Conservation (phyloP, 2,329 filamentous ascomycete genomes). For the Phyllosticta capitalensis region DNA sequence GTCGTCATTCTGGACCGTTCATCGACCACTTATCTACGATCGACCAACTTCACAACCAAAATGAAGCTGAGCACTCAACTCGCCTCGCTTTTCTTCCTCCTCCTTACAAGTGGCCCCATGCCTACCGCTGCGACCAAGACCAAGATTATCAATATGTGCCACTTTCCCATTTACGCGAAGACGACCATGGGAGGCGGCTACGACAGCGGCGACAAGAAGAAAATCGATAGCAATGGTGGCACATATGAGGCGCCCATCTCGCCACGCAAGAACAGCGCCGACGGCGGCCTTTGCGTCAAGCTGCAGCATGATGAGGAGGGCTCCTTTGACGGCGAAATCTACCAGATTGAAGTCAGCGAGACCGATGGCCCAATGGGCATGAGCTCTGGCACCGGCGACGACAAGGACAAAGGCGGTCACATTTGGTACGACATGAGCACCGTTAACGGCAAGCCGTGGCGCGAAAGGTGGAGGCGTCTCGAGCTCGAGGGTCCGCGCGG, state of each 20-base stretch:
- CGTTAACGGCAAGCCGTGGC: not conserved
- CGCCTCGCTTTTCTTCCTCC: not conserved
- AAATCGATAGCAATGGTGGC: not conserved
- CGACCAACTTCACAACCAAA: not conserved
- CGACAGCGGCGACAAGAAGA: not conserved
- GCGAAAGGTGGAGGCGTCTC: not conserved
- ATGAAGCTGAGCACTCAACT: not conserved
- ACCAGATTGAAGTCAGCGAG: not conserved
- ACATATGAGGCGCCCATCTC: not conserved
- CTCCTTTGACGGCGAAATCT: not conserved
- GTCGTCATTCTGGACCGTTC: not conserved
- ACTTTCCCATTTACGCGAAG: not conserved
- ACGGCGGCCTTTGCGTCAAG: not conserved
- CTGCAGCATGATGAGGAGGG: not conserved
- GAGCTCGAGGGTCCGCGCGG: not conserved
- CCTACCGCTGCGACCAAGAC: not conserved
- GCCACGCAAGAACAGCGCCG: not conserved
- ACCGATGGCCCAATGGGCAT: not conserved
- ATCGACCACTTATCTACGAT: not conserved
- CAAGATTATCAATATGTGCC: slow-evolving; percentile 3
- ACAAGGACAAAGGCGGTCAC: not conserved
- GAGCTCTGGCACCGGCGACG: not conserved
- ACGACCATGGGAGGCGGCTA: slow-evolving; percentile 1
- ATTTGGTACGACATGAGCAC: slow-evolving; percentile 1
- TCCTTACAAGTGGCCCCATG: not conserved